Evolutionary conservation across 345 rosid species (phyloP), one percentile per base, ranked within the genome.

Genomic region (Pistacia vera): DNA sequence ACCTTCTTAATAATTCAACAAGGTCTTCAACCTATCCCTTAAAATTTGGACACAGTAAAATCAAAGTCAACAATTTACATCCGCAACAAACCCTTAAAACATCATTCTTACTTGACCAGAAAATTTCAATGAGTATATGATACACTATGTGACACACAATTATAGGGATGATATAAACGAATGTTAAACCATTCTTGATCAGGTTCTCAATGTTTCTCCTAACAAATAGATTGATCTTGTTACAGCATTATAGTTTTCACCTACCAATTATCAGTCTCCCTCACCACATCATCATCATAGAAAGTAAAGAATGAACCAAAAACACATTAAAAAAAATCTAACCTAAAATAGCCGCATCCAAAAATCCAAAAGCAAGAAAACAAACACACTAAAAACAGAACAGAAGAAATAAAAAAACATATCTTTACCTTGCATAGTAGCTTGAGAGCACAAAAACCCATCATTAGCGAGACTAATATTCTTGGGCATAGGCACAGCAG

Each of bases 391-490:
- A 74, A 54, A 8, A 25, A 18, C 25, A 48, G 5, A 51, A 36
- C 28, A 8, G 30, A 70, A 60, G 49, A 71, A 13, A 44, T 17
- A 28, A 20, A 25, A 25, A 57, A 63, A 3, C 38, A 33, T 6
- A 12, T 10, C 36, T 33, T 70, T 49, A 90, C 99, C 99, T 84
- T 72, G 85, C 70, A 74, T 77, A 38, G 93, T 58, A 30, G 90
- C 58, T 11, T 48, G 35, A 33, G 90, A 90, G 71, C 98, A 97
- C 54, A 22, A 9, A 80, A 84, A 97, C 0, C 98, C 99, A 83
- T 94, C 97, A 81, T 91, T 91, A 81, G 86, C 92, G 48, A 97
- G 91, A 51, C 85, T 63, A 48, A 97, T 84, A 55, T 84, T 89
- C 2, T 78, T 63, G 8, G 99, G 99, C 84, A 90, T 78, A 12